phyloP scores from a whole-genome alignment of 352 stramenopile species.

The Phytophthora nicotianae region DNA sequence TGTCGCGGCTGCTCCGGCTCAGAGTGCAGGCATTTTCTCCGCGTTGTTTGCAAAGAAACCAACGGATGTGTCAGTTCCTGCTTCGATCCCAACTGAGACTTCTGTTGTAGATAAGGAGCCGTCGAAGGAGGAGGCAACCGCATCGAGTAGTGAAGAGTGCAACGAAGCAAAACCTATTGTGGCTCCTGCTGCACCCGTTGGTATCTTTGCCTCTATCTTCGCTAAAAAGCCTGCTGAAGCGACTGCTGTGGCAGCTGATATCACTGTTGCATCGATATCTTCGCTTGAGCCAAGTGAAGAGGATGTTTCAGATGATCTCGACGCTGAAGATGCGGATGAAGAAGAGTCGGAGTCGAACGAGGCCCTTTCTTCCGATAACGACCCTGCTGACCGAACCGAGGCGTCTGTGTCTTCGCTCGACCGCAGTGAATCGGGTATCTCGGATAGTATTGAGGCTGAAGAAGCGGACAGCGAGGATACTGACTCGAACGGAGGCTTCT shows the following conservation, averaged over 20 bases:
- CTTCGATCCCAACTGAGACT: background rate
- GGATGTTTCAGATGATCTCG: constrained; percentile 11
- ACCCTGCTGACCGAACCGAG: constrained; percentile 10
- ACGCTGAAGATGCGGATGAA: constrained; percentile 31
- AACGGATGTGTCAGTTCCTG: background rate
- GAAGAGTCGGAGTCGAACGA: constrained; percentile 31
- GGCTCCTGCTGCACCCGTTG: constrained; percentile 9
- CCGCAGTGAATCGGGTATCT: constrained; percentile 14
- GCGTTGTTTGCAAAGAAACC: constrained; percentile 31
- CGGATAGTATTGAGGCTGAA: constrained; percentile 25
- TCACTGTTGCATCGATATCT: constrained; percentile 13
- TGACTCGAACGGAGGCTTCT: constrained; percentile 24
- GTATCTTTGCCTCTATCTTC: constrained; percentile 37
- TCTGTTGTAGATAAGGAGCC: constrained; percentile 1
- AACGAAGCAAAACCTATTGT: background rate
- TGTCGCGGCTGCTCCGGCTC: constrained; percentile 5
- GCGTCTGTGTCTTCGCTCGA: constrained; percentile 15
- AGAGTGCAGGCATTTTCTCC: constrained; percentile 21
- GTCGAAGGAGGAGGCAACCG: constrained; percentile 5
- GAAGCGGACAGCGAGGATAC: constrained; percentile 40
- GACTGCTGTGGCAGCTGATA: constrained; percentile 10
- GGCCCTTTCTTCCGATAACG: constrained; percentile 16
- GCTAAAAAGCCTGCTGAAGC: constrained; percentile 25
- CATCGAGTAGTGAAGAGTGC: constrained; percentile 8
- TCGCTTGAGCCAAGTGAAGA: constrained; percentile 31